Evolutionary conservation across 2,329 filamentous ascomycete genomes (phyloP).

Genomic region (Alternaria arbusti): DNA sequence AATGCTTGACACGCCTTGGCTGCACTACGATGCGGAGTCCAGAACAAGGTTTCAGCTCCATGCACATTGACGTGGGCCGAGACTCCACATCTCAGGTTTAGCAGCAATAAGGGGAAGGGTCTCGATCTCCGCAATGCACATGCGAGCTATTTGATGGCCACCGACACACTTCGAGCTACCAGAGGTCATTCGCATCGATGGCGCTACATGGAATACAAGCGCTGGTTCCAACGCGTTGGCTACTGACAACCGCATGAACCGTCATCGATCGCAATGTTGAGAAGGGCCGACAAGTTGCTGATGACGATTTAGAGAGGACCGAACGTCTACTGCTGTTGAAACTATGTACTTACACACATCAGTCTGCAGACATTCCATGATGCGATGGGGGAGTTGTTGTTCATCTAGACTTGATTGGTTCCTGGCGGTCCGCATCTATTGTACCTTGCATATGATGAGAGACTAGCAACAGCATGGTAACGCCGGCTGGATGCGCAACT

Average conservation of each 20-base stretch:
- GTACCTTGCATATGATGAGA: background rate
- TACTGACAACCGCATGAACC: background rate
- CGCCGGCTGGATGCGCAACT: background rate
- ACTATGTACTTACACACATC: background rate
- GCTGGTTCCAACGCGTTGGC: background rate
- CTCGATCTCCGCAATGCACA: background rate
- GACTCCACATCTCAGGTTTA: slow-evolving; percentile 1
- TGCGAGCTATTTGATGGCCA: background rate
- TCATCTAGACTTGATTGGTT: background rate
- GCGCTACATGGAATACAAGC: background rate
- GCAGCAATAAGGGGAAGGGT: background rate
- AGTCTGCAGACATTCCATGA: background rate
- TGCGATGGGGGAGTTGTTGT: background rate
- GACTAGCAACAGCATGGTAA: background rate
- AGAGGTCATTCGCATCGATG: background rate
- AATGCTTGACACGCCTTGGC: slow-evolving; percentile 37
- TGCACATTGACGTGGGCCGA: slow-evolving; percentile 27
- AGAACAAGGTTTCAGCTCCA: slow-evolving; percentile 20
- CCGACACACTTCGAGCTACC: background rate
- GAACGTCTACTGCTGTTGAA: background rate
- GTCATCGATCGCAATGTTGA: background rate
- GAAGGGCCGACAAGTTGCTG: background rate
- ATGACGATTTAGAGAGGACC: background rate
- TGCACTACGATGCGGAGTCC: background rate
- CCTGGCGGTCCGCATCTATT: background rate